These are phyloP conservation scores for Zygosaccharomyces gambellarensis DNA, from an alignment of 805 yeast species.

Conservation along the genomic window DNA sequence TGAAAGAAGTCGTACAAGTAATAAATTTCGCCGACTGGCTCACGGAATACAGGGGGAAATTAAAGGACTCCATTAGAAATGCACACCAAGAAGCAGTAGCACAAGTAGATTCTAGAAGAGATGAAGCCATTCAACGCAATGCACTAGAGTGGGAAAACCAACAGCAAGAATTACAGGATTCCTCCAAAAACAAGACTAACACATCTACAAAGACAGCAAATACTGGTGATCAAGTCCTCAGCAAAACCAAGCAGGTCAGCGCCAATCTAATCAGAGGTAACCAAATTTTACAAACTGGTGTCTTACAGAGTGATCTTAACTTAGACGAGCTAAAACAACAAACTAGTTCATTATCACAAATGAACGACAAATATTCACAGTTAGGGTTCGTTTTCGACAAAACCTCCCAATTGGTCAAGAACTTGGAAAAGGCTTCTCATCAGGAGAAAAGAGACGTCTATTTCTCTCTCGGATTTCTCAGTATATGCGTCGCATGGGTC, in stretches of 20 bases:
- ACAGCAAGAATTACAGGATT: neutral
- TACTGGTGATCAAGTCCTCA: slow-evolving; percentile 27
- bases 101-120: slow-evolving; percentile 18
- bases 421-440: slow-evolving; percentile 30
- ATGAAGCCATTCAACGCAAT: slow-evolving; percentile 15
- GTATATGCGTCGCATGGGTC: slow-evolving; percentile 31
- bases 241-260: slow-evolving; percentile 29
- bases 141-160: slow-evolving; percentile 7
- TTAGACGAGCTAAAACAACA: slow-evolving; percentile 33
- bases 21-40: slow-evolving; percentile 21
- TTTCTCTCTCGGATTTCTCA: slow-evolving; percentile 27
- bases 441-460: slow-evolving; percentile 35
- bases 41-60: slow-evolving; percentile 13
- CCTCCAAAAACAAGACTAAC: neutral
- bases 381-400: slow-evolving; percentile 27
- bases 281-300: slow-evolving; percentile 31
- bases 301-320: slow-evolving; percentile 34
- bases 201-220: slow-evolving; percentile 6
- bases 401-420: slow-evolving; percentile 30
- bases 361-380: slow-evolving; percentile 32
- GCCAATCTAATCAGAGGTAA: slow-evolving; percentile 31
- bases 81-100: slow-evolving; percentile 5
- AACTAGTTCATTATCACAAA: slow-evolving; percentile 25
- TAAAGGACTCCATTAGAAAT: slow-evolving; percentile 6
- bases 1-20: slow-evolving; percentile 6